Conservation (phyloP, 1,139 yeast species). For the Hyphopichia fennica region DNA sequence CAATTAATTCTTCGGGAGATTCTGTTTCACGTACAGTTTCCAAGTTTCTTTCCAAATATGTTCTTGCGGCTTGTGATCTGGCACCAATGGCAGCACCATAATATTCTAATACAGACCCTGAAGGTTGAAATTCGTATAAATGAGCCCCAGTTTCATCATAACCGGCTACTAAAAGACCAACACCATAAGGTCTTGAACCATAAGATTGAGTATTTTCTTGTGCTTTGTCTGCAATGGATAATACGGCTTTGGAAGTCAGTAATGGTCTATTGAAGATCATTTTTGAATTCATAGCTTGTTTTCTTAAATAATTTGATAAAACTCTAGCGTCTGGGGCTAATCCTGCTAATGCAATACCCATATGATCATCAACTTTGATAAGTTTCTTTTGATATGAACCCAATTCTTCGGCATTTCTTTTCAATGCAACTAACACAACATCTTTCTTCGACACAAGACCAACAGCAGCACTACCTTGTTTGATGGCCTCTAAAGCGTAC, state of each 20-base stretch:
- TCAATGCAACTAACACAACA: slow-evolving; percentile 90
- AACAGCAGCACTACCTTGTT: slow-evolving; percentile 97
- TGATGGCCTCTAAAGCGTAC: slow-evolving; percentile 95
- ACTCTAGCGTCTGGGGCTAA: slow-evolving; percentile 98
- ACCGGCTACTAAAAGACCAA: slow-evolving; percentile 90
- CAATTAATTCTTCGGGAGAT: slow-evolving; percentile 70
- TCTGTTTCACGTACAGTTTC: slow-evolving; percentile 62
- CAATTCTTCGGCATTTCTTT: slow-evolving; percentile 94
- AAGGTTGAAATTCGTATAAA: slow-evolving; percentile 91
- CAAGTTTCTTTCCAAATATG: slow-evolving; percentile 85
- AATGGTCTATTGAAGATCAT: slow-evolving; percentile 88
- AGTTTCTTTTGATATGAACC: slow-evolving; percentile 96
- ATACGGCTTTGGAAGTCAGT: slow-evolving; percentile 80
- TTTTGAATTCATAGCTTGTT: slow-evolving; percentile 86
- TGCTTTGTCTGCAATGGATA: slow-evolving; percentile 91
- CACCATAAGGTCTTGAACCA: slow-evolving; percentile 97
- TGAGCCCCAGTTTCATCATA: slow-evolving; percentile 94
- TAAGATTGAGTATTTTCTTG: slow-evolving; percentile 95
- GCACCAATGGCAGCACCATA: slow-evolving; percentile 97
- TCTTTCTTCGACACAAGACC: slow-evolving; percentile 84
- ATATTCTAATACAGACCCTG: slow-evolving; percentile 90
- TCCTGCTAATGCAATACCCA: slow-evolving; percentile 96
- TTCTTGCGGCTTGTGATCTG: slow-evolving; percentile 96
- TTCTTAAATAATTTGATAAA: slow-evolving; percentile 81
- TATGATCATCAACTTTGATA: slow-evolving; percentile 86